Base-by-base conservation (phyloP, 1,284 basidiomycete genomes). In the Tremellales sp. region DNA sequence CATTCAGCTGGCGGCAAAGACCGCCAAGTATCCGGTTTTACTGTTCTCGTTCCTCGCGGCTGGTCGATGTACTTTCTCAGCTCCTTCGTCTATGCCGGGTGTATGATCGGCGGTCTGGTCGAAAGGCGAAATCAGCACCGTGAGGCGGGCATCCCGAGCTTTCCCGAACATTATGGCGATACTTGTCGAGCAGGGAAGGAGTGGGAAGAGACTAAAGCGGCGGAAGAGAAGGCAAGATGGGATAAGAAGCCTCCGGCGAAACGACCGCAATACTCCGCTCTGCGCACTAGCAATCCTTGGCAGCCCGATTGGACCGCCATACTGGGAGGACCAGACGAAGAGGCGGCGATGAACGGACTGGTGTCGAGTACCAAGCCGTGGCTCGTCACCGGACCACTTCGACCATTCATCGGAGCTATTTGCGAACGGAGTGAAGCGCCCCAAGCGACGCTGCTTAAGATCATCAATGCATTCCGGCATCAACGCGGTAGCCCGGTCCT, bases 11-110 rank as follows among this genome's bases (percentile, higher is more conserved):
- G 40, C 62, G 10, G 49, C 51, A 3, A 15, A 72, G 46, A 35
- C 55, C 58, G 24, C 58, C 73, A 54, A 73, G 31, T 52, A 79
- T 0, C 29, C 60, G 89, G 90, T 29, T 94, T 86, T 84, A 89
- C 84, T 2, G 74, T 97, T 4, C 76, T 93, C 23, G 71, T 93
- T 26, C 91, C 92, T 1, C 77, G 82, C 1, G 88, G 88, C 8
- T 97, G 90, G 90, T 79, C 81, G 1, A 91, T 90, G 84, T 78
- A 89, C 1, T 88, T 96, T 72, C 82, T 89, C 54, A 80, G 79
- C 23, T 91, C 90, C 0, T 80, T 97, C 37, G 78, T 80, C 7
- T 83, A 84, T 70, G 89, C 89, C 1, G 84, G 85, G 21, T 86
- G 86, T 0, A 84, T 88, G 3, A 80, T 92, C 7, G 85, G 80